A percentile compares a stretch with the other conserved stretches of the same genome.
These are phyloP conservation scores for Rickenella mellea DNA, from an alignment of 768 basidiomycete species.

Conservation along the genomic window DNA sequence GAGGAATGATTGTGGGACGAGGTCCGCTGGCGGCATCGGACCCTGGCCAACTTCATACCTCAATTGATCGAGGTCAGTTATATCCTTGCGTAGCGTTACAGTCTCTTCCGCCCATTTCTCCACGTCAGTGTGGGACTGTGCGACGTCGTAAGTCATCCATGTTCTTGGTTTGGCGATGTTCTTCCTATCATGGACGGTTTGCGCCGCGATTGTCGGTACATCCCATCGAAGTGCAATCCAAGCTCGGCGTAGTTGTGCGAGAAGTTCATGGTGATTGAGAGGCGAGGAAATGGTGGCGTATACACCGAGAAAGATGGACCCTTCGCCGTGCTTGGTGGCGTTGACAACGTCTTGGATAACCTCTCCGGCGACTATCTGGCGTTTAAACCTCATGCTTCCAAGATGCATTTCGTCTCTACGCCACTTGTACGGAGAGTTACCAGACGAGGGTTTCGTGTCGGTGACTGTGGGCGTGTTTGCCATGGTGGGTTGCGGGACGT, in stretches of 20 bases:
- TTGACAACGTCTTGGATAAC: conserved; percentile 11
- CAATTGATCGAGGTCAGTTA: conserved; percentile 11
- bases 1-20: too few relatives aligned
- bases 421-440: not conserved
- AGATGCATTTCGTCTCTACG: too few relatives aligned
- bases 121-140: conserved; percentile 4
- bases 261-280: conserved; percentile 2
- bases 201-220: conserved; percentile 14
- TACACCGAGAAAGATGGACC: conserved; percentile 15
- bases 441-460: too few relatives aligned
- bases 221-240: conserved; percentile 14
- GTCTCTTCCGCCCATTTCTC: conserved; percentile 14
- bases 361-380: conserved; percentile 11
- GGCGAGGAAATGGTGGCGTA: conserved; percentile 7
- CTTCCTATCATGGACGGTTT: conserved; percentile 2
- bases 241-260: conserved; percentile 4
- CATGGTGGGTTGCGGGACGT: too few relatives aligned
- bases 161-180: too few relatives aligned
- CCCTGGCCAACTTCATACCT: conserved; percentile 11
- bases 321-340: conserved; percentile 14
- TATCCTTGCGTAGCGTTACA: conserved; percentile 2
- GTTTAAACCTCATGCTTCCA: not conserved
- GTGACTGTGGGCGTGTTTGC: too few relatives aligned
- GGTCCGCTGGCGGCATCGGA: conserved; percentile 11
- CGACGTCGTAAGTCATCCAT: conserved; percentile 7